Evolutionary conservation across 495 filamentous ascomycete genomes (phyloP).

Genomic region (Sordaria brevicollis): DNA sequence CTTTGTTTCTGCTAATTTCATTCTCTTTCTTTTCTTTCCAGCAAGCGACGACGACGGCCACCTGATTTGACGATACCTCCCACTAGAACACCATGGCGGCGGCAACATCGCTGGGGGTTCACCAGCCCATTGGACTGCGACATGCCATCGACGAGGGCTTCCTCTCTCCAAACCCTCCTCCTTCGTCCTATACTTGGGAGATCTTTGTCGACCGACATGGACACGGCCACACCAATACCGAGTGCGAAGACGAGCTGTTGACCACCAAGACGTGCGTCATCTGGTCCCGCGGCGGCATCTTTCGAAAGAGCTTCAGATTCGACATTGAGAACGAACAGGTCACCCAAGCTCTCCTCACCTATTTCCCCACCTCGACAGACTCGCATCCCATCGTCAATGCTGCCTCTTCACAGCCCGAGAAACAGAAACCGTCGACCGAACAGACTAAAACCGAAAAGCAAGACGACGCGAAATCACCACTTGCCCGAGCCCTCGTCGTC

Average conservation of each 20-base stretch:
- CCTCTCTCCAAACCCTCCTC: conserved; percentile 55
- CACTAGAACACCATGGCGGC: conserved; percentile 58
- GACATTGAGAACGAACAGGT: conserved; percentile 79
- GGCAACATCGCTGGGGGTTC: conserved; percentile 77
- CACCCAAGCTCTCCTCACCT: conserved; percentile 72
- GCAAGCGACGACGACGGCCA: neutral
- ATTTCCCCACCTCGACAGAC: conserved; percentile 54
- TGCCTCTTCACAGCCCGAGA: neutral
- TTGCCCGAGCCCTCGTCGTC: conserved; percentile 71
- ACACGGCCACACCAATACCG: conserved; percentile 18
- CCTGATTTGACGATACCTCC: neutral
- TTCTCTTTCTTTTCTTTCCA: neutral
- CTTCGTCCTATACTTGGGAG: conserved; percentile 65
- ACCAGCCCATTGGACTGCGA: conserved; percentile 70
- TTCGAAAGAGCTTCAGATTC: conserved; percentile 80
- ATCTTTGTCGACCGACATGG: conserved; percentile 34
- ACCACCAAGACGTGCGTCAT: conserved; percentile 74
- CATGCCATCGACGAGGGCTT: conserved; percentile 78
- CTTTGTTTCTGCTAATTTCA: neutral
- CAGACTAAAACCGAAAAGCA: neutral
- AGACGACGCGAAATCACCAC: conserved; percentile 9
- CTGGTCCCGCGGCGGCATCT: conserved; percentile 80
- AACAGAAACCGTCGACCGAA: neutral
- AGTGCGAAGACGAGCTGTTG: conserved; percentile 73
- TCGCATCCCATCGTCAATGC: conserved; percentile 3